Conservation (phyloP, 169 alveolate genomes). For the Plasmodium malariae region DNA sequence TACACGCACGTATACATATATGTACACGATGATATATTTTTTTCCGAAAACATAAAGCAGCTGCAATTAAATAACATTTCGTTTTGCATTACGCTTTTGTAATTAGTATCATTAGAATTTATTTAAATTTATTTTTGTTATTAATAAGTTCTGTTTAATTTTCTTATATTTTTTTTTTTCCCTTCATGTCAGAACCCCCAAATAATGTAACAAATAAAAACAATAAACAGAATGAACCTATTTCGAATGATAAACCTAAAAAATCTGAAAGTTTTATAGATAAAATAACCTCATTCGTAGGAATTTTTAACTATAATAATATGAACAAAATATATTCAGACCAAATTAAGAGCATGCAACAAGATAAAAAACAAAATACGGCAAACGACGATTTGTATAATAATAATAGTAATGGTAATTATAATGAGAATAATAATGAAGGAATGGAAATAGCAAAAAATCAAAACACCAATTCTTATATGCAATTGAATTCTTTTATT, state of each 20-base stretch:
- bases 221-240: not conserved
- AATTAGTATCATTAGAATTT: too few species aligned
- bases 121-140: not conserved
- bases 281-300: slow-evolving; percentile 47
- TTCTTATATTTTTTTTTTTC: not conserved
- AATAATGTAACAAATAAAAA: not conserved
- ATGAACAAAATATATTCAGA: slow-evolving; percentile 16
- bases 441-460: slow-evolving; percentile 12
- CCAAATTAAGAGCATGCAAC: not conserved
- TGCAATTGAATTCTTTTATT: slow-evolving; percentile 17
- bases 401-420: too few species aligned
- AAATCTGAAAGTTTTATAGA: slow-evolving; percentile 36
- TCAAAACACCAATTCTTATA: slow-evolving; percentile 36
- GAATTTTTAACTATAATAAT: slow-evolving; percentile 28
- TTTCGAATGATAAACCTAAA: not conserved
- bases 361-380: not conserved
- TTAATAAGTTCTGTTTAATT: not conserved
- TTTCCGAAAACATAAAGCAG: not conserved
- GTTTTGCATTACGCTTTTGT: too few species aligned
- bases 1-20: not conserved
- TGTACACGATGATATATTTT: not conserved
- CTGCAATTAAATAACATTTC: too few species aligned
- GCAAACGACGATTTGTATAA: not conserved
- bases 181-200: not conserved
- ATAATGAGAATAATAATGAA: too few species aligned